phyloP scores from a whole-genome alignment of 1,284 basidiomycete species.

The Melampsora larici-populina region DNA sequence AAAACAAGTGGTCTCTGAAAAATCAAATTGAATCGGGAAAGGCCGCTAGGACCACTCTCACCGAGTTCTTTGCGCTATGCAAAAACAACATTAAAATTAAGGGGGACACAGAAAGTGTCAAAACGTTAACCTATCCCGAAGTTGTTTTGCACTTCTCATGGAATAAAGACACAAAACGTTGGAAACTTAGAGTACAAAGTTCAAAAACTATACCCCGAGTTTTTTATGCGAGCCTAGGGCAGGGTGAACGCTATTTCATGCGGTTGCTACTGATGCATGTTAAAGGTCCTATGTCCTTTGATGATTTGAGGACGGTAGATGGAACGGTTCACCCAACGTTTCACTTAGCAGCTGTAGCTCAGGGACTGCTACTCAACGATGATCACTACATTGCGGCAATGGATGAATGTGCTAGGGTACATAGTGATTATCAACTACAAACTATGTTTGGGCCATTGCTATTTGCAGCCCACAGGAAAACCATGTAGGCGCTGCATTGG shows the following conservation, averaged over 20 bases:
- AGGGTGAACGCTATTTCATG: constrained; percentile 10
- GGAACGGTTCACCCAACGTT: background rate
- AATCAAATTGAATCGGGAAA: background rate
- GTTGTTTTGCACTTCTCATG: background rate
- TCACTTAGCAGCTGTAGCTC: background rate
- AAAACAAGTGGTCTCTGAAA: background rate
- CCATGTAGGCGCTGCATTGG: too few relatives aligned
- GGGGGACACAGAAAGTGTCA: too few relatives aligned
- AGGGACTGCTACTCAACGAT: constrained; percentile 2
- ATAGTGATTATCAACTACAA: too few relatives aligned
- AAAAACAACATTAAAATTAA: background rate
- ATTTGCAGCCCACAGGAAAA: too few relatives aligned
- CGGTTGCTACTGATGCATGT: background rate
- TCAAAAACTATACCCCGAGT: background rate
- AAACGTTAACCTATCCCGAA: background rate
- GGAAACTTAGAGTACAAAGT: constrained; percentile 44
- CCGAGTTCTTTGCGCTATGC: background rate
- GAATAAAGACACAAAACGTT: constrained; percentile 45
- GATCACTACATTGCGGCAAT: background rate
- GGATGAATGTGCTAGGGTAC: too few relatives aligned
- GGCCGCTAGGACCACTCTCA: background rate
- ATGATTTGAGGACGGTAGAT: background rate
- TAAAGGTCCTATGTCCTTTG: background rate
- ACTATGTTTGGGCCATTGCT: too few relatives aligned
- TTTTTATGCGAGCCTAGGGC: background rate